A percentile compares a stretch with the other conserved stretches of the same genome.
phyloP scores from a whole-genome alignment of 75 land plant species.

The Sequoia sempervirens region DNA sequence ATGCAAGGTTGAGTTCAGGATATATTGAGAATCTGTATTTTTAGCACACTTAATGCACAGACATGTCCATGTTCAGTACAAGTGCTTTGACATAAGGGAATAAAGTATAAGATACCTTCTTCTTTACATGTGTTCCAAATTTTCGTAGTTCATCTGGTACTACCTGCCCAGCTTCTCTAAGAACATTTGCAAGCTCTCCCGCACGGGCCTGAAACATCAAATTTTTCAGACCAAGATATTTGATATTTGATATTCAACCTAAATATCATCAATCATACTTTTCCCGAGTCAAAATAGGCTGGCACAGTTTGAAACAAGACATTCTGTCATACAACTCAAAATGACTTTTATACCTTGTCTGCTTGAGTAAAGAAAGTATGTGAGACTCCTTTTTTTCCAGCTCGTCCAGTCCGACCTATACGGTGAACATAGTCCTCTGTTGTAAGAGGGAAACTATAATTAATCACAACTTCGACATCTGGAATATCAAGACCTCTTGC shows the following conservation, averaged over 20 bases:
- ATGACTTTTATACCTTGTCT: constrained; percentile 57
- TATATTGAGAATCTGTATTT: background rate
- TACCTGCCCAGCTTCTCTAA: constrained; percentile 83
- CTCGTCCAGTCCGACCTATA: constrained; percentile 94
- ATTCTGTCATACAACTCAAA: background rate
- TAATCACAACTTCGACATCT: constrained; percentile 97
- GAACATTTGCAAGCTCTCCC: constrained; percentile 94
- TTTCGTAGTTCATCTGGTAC: constrained; percentile 77
- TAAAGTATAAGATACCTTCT: constrained; percentile 54
- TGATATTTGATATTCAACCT: background rate
- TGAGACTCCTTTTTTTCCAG: constrained; percentile 97
- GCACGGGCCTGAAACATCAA: constrained; percentile 58
- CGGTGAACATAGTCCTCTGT: constrained; percentile 99
- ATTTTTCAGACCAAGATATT: background rate
- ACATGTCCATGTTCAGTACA: background rate
- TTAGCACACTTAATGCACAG: background rate
- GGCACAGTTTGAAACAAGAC: background rate
- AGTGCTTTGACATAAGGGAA: background rate
- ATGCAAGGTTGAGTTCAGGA: background rate
- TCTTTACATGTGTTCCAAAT: constrained; percentile 96
- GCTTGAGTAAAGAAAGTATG: constrained; percentile 91
- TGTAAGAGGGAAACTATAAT: constrained; percentile 92
- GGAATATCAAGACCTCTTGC: constrained; percentile 97
- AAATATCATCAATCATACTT: background rate
- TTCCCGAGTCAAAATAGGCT: background rate